phyloP scores from a whole-genome alignment of 108 stramenopile species.

The Cyclotella baltica region DNA sequence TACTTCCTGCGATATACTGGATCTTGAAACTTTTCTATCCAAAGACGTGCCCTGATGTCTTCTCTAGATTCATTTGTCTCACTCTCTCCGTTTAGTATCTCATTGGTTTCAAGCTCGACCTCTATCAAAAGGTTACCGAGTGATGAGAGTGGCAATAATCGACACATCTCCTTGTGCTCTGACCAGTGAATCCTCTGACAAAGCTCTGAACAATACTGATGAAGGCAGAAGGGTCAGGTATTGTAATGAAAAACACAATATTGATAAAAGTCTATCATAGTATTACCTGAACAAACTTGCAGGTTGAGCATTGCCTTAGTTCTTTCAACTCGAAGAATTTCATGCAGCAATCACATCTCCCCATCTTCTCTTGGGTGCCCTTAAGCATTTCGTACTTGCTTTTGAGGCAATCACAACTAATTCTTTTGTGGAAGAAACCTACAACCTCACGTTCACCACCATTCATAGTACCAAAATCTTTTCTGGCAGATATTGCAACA shows the following conservation, averaged over 20 bases:
- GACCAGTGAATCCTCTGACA: background rate
- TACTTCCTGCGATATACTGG: slow-evolving; percentile 3
- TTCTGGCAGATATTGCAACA: background rate
- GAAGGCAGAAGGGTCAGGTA: too few species aligned
- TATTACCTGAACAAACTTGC: background rate
- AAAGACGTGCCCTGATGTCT: background rate
- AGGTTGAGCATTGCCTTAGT: background rate
- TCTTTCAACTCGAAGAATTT: background rate
- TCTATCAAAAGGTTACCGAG: background rate
- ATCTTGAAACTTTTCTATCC: background rate
- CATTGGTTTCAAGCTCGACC: background rate
- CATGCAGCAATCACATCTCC: background rate
- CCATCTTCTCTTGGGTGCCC: background rate
- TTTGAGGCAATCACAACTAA: background rate
- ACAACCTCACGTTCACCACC: background rate
- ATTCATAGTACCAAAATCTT: background rate
- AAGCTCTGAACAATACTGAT: background rate
- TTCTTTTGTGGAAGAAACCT: background rate
- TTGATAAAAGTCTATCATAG: background rate
- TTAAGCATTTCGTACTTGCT: background rate
- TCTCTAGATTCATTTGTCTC: too few species aligned
- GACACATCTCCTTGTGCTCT: slow-evolving; percentile 2
- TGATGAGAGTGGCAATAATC: background rate
- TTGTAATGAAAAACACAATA: background rate
- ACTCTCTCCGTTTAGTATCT: background rate